Evolutionary conservation across 805 yeast genomes (phyloP).

Genomic region (Ogataea pignaliae): DNA sequence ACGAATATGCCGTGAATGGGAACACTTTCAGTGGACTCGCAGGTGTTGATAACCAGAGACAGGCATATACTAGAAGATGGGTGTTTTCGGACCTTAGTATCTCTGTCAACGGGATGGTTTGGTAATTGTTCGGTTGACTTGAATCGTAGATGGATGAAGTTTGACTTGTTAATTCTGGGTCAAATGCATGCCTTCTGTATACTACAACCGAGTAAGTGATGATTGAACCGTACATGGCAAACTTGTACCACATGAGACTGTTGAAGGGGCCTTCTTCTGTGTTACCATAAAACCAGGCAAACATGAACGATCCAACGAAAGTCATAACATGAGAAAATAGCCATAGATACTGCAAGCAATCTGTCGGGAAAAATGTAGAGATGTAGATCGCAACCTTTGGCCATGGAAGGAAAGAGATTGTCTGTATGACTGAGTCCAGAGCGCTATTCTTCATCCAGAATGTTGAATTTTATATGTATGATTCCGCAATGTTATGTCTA

Average conservation of each 20-base stretch:
- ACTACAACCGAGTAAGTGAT: constrained; percentile 28
- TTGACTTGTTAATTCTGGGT: constrained; percentile 8
- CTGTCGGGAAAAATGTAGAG: constrained; percentile 8
- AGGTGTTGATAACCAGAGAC: constrained; percentile 35
- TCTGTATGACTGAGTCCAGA: constrained; percentile 5
- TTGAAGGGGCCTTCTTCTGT: constrained; percentile 4
- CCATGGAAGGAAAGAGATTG: constrained; percentile 12
- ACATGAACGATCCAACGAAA: constrained; percentile 11
- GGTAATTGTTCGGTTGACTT: not conserved
- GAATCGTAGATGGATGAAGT: not conserved
- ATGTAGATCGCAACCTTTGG: not conserved
- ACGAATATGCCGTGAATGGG: constrained; percentile 39
- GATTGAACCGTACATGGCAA: constrained; percentile 21
- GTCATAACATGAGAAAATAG: constrained; percentile 18
- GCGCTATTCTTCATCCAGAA: not conserved
- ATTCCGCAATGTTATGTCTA: not conserved
- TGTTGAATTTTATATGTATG: too few species aligned
- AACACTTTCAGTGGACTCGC: constrained; percentile 31
- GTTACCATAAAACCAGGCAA: not conserved
- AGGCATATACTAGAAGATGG: constrained; percentile 33
- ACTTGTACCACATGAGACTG: constrained; percentile 16
- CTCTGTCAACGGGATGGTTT: constrained; percentile 29
- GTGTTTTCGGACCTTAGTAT: constrained; percentile 38
- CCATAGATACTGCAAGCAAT: constrained; percentile 20
- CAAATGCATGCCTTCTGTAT: constrained; percentile 22